A percentile compares a stretch with the other conserved stretches of the same genome.
These are phyloP conservation scores for Neurospora discreta DNA, from an alignment of 495 filamentous ascomycete species.

Conservation along the genomic window DNA sequence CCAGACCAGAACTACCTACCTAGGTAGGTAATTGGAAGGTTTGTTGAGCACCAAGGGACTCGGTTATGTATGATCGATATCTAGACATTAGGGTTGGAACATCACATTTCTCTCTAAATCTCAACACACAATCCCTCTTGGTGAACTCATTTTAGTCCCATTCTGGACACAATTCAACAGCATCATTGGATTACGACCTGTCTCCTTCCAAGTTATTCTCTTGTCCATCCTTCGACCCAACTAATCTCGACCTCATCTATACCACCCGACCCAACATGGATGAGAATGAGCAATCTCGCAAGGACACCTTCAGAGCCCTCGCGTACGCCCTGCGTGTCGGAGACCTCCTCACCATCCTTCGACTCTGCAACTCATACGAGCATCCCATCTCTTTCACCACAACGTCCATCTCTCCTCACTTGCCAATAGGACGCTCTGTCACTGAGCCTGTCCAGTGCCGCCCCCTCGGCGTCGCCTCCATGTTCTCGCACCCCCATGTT, in stretches of 20 bases:
- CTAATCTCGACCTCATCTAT: neutral
- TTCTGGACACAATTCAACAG: neutral
- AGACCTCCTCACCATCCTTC: neutral
- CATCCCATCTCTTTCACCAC: neutral
- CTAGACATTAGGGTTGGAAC: neutral
- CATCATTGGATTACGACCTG: neutral
- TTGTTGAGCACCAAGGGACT: neutral
- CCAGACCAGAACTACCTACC: neutral
- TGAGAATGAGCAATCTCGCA: neutral
- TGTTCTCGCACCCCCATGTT: neutral
- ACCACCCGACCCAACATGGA: neutral
- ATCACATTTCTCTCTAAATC: neutral
- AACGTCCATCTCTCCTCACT: neutral
- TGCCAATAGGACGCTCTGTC: neutral
- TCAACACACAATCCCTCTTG: neutral
- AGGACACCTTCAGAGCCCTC: neutral
- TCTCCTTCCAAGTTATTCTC: neutral
- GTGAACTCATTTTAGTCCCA: neutral
- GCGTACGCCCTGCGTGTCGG: neutral
- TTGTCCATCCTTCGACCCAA: neutral
- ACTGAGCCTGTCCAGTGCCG: neutral
- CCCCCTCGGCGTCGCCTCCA: neutral
- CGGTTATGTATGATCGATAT: neutral
- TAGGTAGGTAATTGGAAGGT: neutral
- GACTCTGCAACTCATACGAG: neutral